These are phyloP conservation scores for Cotoneaster glaucophyllus DNA, from an alignment of 306 rosid genomes.

Conservation along the genomic window DNA sequence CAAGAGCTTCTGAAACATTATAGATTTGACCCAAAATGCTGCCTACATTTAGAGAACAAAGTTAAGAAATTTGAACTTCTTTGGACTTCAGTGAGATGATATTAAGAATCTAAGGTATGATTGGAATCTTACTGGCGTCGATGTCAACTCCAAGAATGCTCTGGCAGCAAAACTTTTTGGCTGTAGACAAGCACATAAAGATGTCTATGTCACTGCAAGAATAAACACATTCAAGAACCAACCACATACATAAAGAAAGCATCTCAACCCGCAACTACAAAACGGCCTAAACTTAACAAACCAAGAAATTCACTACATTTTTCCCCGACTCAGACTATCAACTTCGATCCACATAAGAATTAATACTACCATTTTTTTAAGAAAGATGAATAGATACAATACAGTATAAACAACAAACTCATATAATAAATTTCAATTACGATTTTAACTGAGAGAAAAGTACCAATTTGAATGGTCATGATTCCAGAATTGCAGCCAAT, in stretches of 20 bases:
- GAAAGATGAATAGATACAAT: background rate
- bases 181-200: slow-evolving; percentile 25
- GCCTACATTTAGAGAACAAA: background rate
- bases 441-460: background rate
- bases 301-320: background rate
- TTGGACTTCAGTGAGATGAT: background rate
- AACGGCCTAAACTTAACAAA: background rate
- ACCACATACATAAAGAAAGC: background rate
- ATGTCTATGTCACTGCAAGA: slow-evolving; percentile 4
- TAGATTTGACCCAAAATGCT: background rate
- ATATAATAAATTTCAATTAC: background rate
- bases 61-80: background rate
- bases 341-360: background rate
- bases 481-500: slow-evolving; percentile 79
- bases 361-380: background rate
- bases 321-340: background rate
- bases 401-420: background rate
- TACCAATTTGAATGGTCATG: slow-evolving; percentile 80
- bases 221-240: background rate
- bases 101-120: background rate
- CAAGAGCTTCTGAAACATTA: background rate
- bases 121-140: slow-evolving; percentile 62
- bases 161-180: slow-evolving; percentile 64
- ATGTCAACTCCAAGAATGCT: slow-evolving; percentile 86
- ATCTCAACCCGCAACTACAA: background rate